phyloP scores from a whole-genome alignment of 371 early-diverging fungal species.

The Fennellomyces sp. region DNA sequence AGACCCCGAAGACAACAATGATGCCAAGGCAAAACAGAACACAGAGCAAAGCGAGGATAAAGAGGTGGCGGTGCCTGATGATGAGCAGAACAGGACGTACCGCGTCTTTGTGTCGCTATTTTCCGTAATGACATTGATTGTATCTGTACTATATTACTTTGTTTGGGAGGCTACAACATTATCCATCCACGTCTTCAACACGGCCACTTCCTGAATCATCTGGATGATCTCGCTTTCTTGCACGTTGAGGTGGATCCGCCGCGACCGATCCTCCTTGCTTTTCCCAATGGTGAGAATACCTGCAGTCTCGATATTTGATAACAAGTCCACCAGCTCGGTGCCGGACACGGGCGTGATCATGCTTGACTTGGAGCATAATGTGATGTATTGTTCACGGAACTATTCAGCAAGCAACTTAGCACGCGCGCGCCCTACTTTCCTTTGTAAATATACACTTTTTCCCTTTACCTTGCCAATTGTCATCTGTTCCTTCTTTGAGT shows the following conservation, averaged over 20 bases:
- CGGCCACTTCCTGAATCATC: conserved; percentile 35
- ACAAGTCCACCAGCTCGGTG: conserved; percentile 77
- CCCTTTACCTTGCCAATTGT: conserved; percentile 51
- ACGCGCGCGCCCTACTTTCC: conserved; percentile 19
- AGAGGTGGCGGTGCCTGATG: too few species aligned
- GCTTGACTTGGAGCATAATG: conserved; percentile 40
- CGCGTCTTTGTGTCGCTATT: too few species aligned
- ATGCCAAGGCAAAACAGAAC: too few species aligned
- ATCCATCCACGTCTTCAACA: conserved; percentile 19
- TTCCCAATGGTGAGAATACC: conserved; percentile 68
- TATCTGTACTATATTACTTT: not conserved
- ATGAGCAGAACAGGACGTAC: too few species aligned
- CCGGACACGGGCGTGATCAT: conserved; percentile 68
- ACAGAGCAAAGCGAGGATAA: too few species aligned
- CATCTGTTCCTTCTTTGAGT: conserved; percentile 37
- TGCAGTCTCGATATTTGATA: conserved; percentile 72
- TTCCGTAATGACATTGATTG: too few species aligned
- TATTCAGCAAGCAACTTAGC: conserved; percentile 3
- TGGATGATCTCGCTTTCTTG: conserved; percentile 52
- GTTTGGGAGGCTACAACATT: not conserved
- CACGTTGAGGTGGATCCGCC: conserved; percentile 50
- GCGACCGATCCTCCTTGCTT: conserved; percentile 51
- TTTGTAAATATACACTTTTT: not conserved
- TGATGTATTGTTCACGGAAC: conserved; percentile 60
- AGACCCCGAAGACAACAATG: too few species aligned